Base-by-base conservation (phyloP, 768 basidiomycete genomes). In the Rhizopogon vesiculosus region DNA sequence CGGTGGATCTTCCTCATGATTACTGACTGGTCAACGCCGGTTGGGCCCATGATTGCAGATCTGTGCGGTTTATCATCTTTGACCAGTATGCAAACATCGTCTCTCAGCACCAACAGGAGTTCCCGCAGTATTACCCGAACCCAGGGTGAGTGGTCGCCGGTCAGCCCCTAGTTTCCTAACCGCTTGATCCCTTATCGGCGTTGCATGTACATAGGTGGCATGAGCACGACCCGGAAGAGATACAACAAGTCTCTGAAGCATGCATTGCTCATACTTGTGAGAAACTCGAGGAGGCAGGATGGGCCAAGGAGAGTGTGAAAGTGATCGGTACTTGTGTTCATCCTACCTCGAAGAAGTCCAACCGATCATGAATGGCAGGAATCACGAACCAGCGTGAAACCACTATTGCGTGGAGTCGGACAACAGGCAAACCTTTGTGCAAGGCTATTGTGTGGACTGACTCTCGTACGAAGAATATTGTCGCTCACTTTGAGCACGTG, bases 381-480 rank as follows among this genome's bases (percentile, higher is more conserved):
- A 91, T 98, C 72, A 98, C 96, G 42, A 99, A 98, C 68, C 96
- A 98, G 72, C 86, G 97, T 53, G 97, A 98, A 71, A 98, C 97
- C 1, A 85, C 94, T 2, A 85, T 98, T 31, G 90, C 85, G 16
- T 98, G 97, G 97, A 91, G 90, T 66, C 82, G 88, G 57, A 80
- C 78, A 65, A 95, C 94, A 0, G 97, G 97, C 42, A 88, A 90
- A 69, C 89, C 94, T 0, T 70, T 97, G 5, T 91, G 91, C 73
- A 83, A 78, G 52, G 91, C 93, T 22, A 90, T 99, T 63, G 97
- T 98, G 10, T 99, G 97, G 97, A 87, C 89, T 57, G 97, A 99
- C 69, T 86, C 86, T n/a, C 84, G 97, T 48, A 98, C 92, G 54
- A 91, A 89, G 63, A 83, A 85, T 61, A 81, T 82, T 4, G 93